These are phyloP conservation scores for Pseudoscleropodium purum DNA, from an alignment of 225 moss, liverwort and hornwort species.

Conservation along the genomic window DNA sequence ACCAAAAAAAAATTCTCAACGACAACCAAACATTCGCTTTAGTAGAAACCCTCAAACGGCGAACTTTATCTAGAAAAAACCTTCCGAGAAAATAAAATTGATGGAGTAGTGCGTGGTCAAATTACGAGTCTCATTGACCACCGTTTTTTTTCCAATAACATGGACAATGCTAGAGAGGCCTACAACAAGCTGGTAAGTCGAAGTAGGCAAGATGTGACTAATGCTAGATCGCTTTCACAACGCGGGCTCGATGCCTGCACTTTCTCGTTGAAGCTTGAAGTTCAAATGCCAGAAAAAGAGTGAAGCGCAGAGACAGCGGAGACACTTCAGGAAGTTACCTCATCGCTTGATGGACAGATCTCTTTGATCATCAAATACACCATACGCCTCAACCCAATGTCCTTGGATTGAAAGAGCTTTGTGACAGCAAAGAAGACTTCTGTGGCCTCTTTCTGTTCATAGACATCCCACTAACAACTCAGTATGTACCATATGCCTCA, in stretches of 20 bases:
- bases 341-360: constrained; percentile 75
- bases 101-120: background rate
- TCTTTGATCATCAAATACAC: constrained; percentile 86
- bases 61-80: background rate
- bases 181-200: background rate
- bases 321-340: constrained; percentile 15
- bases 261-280: background rate
- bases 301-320: background rate
- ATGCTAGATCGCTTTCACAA: background rate
- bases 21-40: background rate
- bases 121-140: background rate
- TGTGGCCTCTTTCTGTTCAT: constrained; percentile 70
- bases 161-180: background rate
- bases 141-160: background rate
- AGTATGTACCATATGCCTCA: background rate
- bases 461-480: background rate
- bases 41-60: background rate
- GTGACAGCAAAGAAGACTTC: constrained; percentile 88
- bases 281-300: background rate
- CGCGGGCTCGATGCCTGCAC: background rate
- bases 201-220: background rate
- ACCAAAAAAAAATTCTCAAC: background rate
- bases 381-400: constrained; percentile 78
- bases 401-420: constrained; percentile 82
- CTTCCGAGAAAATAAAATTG: background rate